A percentile compares a stretch with the other conserved stretches of the same genome.
Evolutionary conservation across 164 flowering plant species (phyloP).

Genomic region (Platanus orientalis): DNA sequence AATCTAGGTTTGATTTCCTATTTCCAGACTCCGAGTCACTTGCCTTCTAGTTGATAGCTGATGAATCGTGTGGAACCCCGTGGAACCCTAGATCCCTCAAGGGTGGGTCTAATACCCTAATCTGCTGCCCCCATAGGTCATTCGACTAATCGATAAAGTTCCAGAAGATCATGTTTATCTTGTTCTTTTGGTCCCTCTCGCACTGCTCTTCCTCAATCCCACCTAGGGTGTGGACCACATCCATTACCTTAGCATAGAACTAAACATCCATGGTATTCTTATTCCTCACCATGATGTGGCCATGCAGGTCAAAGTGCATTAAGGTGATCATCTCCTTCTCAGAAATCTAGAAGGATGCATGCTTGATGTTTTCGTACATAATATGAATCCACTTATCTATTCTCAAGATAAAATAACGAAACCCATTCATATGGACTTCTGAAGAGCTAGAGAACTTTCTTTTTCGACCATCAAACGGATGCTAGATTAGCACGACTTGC

Average conservation of each 20-base stretch:
- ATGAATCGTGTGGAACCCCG: constrained; percentile 60
- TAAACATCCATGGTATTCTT: constrained; percentile 65
- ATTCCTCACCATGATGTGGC: constrained; percentile 70
- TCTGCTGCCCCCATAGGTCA: constrained; percentile 58
- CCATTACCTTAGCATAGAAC: constrained; percentile 71
- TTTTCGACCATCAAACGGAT: constrained; percentile 65
- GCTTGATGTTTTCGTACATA: constrained; percentile 55
- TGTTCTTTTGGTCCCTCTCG: constrained; percentile 52
- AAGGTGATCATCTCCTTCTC: constrained; percentile 65
- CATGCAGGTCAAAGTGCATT: constrained; percentile 58
- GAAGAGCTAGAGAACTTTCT: constrained; percentile 52
- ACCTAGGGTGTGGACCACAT: constrained; percentile 57
- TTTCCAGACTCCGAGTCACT: constrained; percentile 69
- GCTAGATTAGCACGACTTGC: constrained; percentile 71
- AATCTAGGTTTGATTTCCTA: no score
- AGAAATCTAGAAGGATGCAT: constrained; percentile 66
- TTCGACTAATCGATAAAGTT: constrained; percentile 52
- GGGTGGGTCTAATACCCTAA: constrained; percentile 66
- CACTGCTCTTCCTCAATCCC: constrained; percentile 70
- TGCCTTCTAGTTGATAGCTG: constrained; percentile 57
- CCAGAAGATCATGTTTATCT: constrained; percentile 53
- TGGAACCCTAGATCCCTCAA: constrained; percentile 67
- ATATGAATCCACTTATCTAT: constrained; percentile 57
- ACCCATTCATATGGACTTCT: constrained; percentile 59
- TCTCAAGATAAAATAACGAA: constrained; percentile 49